Base-by-base conservation (phyloP, 2,329 filamentous ascomycete species). In the Truncatella angustata region DNA sequence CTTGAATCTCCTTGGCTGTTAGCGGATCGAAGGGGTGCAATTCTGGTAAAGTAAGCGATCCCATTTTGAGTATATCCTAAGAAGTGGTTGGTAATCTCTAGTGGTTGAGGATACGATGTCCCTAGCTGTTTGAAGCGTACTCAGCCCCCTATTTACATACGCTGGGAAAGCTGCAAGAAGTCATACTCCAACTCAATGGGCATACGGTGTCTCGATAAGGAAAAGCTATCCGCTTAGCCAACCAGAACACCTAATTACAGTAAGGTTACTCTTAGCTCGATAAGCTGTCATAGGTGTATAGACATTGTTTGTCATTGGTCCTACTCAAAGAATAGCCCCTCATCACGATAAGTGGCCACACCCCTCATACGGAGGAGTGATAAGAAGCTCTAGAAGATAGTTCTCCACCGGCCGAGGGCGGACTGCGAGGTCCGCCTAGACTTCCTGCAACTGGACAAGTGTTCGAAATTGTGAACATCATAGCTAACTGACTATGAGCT, bases 1-100 rank as follows among this genome's bases (percentile, higher is more conserved):
- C 72, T 61, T 88, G 85, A 60, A 96, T 95, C 70, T 96, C 91
- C 2, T 75, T 70, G 9, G 79, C 75, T 9, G 80, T 81, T 42
- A 96, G 83, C 49, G 91, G 91, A 63, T 95, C 91, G 57, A 94
- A 81, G 5, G 91, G 91, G 64, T 95, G 85, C 18, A 54, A 23
- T 18, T 54, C 47, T 16, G 52, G 24, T 16, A 47, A 36, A 18
- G 26, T 34, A 18, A n/a, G n/a, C n/a, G 26, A 34, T 20, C 26
- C 26, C 44, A 47, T 47, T 11, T 24, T 34, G 20, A 16, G n/a
- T n/a, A n/a, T n/a, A n/a, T n/a, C n/a, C n/a, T n/a, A n/a, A n/a
- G n/a, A n/a, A n/a, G n/a, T n/a, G n/a, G n/a, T n/a, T n/a, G n/a
- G n/a, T n/a, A n/a, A n/a, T n/a, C n/a, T n/a, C n/a, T n/a, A n/a